Percentiles rank a stretch among this genome's conserved stretches.
phyloP scores from a whole-genome alignment of 176 grass and related monocot genomes.

The Pontederia paniculata region DNA sequence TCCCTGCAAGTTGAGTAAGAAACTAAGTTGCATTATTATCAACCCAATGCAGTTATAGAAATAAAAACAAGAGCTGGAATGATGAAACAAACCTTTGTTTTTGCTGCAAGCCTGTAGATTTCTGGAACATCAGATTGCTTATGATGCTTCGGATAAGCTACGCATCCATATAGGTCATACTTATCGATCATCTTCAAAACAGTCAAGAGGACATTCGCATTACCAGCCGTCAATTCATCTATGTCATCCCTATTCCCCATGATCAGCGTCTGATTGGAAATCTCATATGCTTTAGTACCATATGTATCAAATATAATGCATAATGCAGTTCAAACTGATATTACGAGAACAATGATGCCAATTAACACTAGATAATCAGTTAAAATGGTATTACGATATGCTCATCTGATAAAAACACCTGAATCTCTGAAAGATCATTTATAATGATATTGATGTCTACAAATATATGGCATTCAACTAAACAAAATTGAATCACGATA shows the following conservation, averaged over 20 bases:
- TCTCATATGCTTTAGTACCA: too few species aligned
- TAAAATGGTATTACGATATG: too few species aligned
- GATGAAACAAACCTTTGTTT: conserved; percentile 51
- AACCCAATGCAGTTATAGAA: background rate
- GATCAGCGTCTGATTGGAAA: conserved; percentile 51
- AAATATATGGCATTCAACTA: too few species aligned
- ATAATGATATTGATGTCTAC: too few species aligned
- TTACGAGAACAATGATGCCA: too few species aligned
- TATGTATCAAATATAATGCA: too few species aligned
- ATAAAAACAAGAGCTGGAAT: background rate
- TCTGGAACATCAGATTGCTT: conserved; percentile 88
- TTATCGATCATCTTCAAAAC: conserved; percentile 89
- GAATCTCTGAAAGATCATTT: too few species aligned
- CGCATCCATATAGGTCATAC: conserved; percentile 90
- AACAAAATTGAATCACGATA: too few species aligned
- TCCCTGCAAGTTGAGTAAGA: conserved; percentile 32
- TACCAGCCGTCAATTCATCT: conserved; percentile 70
- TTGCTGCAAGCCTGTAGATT: conserved; percentile 76
- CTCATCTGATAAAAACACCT: too few species aligned
- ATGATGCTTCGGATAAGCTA: conserved; percentile 95
- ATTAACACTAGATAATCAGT: too few species aligned
- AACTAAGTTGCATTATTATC: background rate
- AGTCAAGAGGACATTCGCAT: conserved; percentile 67
- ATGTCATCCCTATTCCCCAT: conserved; percentile 99
- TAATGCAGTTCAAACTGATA: too few species aligned